Percentiles rank a stretch among this genome's conserved stretches.
Evolutionary conservation across 768 basidiomycete species (phyloP).

Genomic region (Agrocybe praecox): DNA sequence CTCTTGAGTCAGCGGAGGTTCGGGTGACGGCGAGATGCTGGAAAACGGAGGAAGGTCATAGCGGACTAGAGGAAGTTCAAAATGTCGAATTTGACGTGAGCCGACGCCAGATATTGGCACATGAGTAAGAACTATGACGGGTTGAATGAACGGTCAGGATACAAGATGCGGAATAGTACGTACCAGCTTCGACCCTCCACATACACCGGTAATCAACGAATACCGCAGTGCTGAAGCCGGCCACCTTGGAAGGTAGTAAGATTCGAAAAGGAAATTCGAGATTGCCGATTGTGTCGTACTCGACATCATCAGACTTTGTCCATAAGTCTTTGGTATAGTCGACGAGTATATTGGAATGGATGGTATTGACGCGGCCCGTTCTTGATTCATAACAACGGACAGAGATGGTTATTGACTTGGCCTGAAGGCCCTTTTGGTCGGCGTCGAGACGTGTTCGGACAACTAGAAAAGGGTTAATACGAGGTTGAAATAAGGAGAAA

Average conservation of each 20-base stretch:
- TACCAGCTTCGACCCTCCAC: slow-evolving; percentile 85
- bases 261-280: slow-evolving; percentile 74
- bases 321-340: slow-evolving; percentile 71
- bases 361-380: slow-evolving; percentile 56
- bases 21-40: slow-evolving; percentile 36
- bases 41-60: slow-evolving; percentile 58
- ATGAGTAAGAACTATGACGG: slow-evolving; percentile 64
- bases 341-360: slow-evolving; percentile 67
- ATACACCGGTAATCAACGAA: slow-evolving; percentile 79
- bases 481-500: slow-evolving; percentile 2
- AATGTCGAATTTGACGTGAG: slow-evolving; percentile 65
- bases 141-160: slow-evolving; percentile 11
- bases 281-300: slow-evolving; percentile 64
- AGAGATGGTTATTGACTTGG: slow-evolving; percentile 69
- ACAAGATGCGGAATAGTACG: slow-evolving; percentile 26
- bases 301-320: slow-evolving; percentile 59
- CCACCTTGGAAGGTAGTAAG: slow-evolving; percentile 59
- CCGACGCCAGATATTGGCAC: slow-evolving; percentile 66
- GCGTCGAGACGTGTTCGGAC: slow-evolving; percentile 73
- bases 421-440: slow-evolving; percentile 67
- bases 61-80: slow-evolving; percentile 72
- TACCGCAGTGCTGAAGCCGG: slow-evolving; percentile 69
- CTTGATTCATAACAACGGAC: slow-evolving; percentile 86
- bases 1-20: slow-evolving; percentile 38
- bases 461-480: slow-evolving; percentile 36